Base-by-base conservation (phyloP, 768 basidiomycete genomes). In the Lentinula boryana region DNA sequence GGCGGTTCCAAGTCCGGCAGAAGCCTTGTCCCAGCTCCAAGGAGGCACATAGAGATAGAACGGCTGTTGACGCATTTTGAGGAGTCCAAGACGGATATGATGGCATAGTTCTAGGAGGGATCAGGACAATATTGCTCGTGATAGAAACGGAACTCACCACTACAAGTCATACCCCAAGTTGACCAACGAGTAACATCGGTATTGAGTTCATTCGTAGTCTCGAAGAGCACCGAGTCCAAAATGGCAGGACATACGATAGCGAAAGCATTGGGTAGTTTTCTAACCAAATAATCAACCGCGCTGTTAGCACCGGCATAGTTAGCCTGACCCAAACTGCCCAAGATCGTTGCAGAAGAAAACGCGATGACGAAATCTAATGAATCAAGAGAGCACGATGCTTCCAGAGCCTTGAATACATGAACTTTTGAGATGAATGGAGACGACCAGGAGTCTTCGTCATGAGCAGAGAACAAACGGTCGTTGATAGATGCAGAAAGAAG, bases 261-360 rank as follows among this genome's bases (percentile, higher is more conserved):
- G 60, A 68, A 66, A 21, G 67, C 63, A 35, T 68, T 68, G 7
- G 57, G 56, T 50, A 55, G 49, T 7, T 56, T 48, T 35, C 59
- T 36, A 15, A 66, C 44, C 38, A 63, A 48, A 13, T 50, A 66
- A 56, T 68, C 67, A 5, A 68, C 51, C 5, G 62, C 61, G 18
- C 66, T 64, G 44, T 68, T 68, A 15, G 67, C 67, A 51, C 67
- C 66, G 6, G 68, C 62, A 51, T 68, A 68, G 40, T 68, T 70
- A 23, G 66, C 63, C 52, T 70, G 69, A 16, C 68, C 69, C 44
- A 59, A 35, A 46, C 64, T 68, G 10, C 69, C 69, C 13, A 64
- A 51, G 18, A 63, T 60, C 12, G 64, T 61, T 1, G 65, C 63
- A 15, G 65, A 66, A 4, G 69, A 70, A 48, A 70, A 65, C 15